Conservation (phyloP, 2,329 filamentous ascomycete genomes). For the Trichoderma breve region DNA sequence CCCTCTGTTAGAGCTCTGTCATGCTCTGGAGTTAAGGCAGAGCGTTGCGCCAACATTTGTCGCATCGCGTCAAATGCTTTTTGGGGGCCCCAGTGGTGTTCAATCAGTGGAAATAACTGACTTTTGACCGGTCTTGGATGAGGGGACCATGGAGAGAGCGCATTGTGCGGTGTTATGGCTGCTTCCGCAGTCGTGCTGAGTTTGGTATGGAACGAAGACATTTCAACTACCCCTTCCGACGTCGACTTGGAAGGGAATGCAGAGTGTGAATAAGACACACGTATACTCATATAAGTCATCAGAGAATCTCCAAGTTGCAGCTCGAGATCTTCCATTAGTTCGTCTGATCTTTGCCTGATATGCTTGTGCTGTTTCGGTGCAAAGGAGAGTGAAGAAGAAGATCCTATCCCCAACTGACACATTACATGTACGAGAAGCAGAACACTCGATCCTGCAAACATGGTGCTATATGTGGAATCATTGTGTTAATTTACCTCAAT, state of each 20-base stretch:
- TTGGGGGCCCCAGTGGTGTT: conserved; percentile 48
- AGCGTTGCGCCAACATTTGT: conserved; percentile 27
- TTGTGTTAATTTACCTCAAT: background rate
- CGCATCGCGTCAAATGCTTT: conserved; percentile 45
- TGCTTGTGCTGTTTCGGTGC: conserved; percentile 25
- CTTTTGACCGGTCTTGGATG: conserved; percentile 36
- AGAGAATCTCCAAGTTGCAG: conserved; percentile 50
- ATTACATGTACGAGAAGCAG: conserved; percentile 50
- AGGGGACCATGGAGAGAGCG: conserved; percentile 52
- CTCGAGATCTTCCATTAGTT: conserved; percentile 59
- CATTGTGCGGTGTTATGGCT: conserved; percentile 48
- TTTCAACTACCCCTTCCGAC: conserved; percentile 30
- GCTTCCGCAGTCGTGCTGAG: conserved; percentile 54
- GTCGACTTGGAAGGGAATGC: conserved; percentile 45
- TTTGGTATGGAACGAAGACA: conserved; percentile 44
- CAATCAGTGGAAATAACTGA: conserved; percentile 45
- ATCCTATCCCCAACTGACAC: conserved; percentile 29
- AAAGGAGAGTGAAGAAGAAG: conserved; percentile 10
- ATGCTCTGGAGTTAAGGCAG: background rate
- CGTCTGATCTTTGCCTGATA: conserved; percentile 46
- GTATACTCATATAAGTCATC: conserved; percentile 51
- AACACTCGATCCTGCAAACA: conserved; percentile 44
- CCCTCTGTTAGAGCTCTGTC: background rate
- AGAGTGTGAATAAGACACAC: conserved; percentile 55
- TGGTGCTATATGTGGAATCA: conserved; percentile 33